Evolutionary conservation across 495 filamentous ascomycete genomes (phyloP), one percentile per base, ranked within the genome.

Genomic region (Viridothelium virens): DNA sequence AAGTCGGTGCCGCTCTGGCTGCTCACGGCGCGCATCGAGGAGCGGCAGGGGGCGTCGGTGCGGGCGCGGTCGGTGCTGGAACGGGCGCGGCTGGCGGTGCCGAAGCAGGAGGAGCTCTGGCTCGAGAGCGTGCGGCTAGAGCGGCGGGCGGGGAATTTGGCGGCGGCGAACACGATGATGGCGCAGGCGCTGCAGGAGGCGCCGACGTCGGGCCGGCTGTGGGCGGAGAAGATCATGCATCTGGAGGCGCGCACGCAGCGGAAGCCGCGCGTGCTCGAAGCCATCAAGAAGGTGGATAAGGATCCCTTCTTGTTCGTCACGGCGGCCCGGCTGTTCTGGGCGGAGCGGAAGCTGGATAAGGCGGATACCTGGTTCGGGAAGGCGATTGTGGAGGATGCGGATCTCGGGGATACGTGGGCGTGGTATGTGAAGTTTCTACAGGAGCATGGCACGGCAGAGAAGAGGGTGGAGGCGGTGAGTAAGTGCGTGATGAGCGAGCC

Each of bases 291-390:
- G 78, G 91, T 92, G 5, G 94, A 97, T 64, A 93, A 92, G 71
- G 92, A 97, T 71, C 86, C 94, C 0, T 83, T 87, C 2, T 78
- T 97, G 39, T 92, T 97, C 73, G 86, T 89, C 37, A 87, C 86
- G 0, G 86, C 90, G 1, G 89, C 86, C 2, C 80, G 89, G 9
- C 88, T 91, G 61, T 91, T 91, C 74, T 91, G 88, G 88, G 84
- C 77, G 6, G 88, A 91, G 75, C 81, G 94, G 4, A 87, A 87
- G 72, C 79, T 97, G 33, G 92, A 96, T 66, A 92, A 96, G 73
- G 92, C 95, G 11, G 85, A 88, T 77, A 92, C 85, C 65, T 98
- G 94, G 94, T 97, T 98, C 72, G 90, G 96, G 79, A 94, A 96
- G 78, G 94, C 94, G 3, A 86, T 96, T 63, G 77, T 96, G 64